Base-by-base conservation (phyloP, 1,139 yeast species). In the Diutina ranongensis region DNA sequence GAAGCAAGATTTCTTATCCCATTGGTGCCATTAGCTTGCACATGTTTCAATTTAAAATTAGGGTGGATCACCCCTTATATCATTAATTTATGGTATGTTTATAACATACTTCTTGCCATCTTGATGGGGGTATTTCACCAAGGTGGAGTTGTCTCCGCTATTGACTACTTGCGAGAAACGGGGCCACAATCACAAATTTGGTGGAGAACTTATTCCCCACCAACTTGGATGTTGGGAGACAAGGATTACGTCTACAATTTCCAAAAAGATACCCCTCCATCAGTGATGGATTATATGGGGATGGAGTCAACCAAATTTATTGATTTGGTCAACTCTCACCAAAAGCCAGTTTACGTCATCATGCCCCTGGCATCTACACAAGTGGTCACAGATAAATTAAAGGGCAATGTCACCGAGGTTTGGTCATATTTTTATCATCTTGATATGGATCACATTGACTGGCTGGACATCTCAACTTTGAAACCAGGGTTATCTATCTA, bases 141-240 rank as follows among this genome's bases (percentile, higher is more conserved):
- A 64, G 89, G 94, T 36, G 99, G 98, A 1, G 78, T 92, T 0
- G 66, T 92, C 0, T 83, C 87, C 0, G 83, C 83, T 0, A 66
- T 85, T 46, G 69, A 65, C 13, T 60, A 40, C 48, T 51, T 18
- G 21, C 46, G 51, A 1, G 47, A 54, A 2, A 57, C 61, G 2
- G 57, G 45, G 2, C 45, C 40, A 1, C 53, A 57, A 3, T 53
- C 74, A 0, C 76, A 80, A 35, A 57, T 87, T 2, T 92, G 95
- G 92, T 92, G 97, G 97, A 80, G 89, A 58, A 87, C 97, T 0
- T 92, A 89, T 56, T 74, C 88, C 1, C 97, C 97, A 0, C 97
- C 98, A 0, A 73, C 86, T 2, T 89, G 96, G 95, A 58, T 89
- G 48, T 63, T 86, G 44, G 85, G 83, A 2, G 67, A 66, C 45